Base-by-base conservation (phyloP, 176 grass and related monocot species). In the Musa acuminata region DNA sequence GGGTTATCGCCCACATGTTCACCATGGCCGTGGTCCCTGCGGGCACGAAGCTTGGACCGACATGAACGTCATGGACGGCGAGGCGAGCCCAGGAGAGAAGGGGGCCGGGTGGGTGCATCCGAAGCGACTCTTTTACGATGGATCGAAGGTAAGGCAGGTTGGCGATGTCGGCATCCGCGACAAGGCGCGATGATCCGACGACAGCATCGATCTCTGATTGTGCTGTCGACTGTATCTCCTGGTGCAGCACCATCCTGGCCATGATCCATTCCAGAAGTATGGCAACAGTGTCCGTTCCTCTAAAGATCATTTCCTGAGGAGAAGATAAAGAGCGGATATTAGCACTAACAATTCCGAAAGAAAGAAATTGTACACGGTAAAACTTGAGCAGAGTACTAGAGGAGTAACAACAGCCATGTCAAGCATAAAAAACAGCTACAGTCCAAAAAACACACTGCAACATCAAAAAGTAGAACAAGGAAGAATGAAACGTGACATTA, bases 81-180 rank as follows among this genome's bases (percentile, higher is more conserved):
- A 84, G 82, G 29, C 82, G 82, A n/a, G 82, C 77, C 82, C 82
- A 84, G 49, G 82, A 84, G 50, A 84, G 77, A n/a, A 84, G 67
- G 2, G 82, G 82, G 3, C 82, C 82, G 11, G 82, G 82, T 17
- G 82, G 82, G 52, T 84, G 82, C 71, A 84, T 79, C 57, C 82
- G 51, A 12, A 84, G 77, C 25, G 77, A 52, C 60, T 84, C 82
- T 57, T 84, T 84, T 2, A 84, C 82, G 25, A 84, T 79, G 52
- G 82, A 71, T 24, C 74, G 82, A 6, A 84, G 82, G 60, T 84
- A 84, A 11, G 76, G 67, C 8, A 84, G 82, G 49, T 79, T 50
- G 24, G 82, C 17, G 52, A 84, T 73, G 82, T 84, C 82, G 25
- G 60, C 54, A 16, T 84, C 71, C 7, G 71, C 27, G 66, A 84